phyloP scores from a whole-genome alignment of 306 rosid genomes.

The Amphicarpaea edgeworthii region DNA sequence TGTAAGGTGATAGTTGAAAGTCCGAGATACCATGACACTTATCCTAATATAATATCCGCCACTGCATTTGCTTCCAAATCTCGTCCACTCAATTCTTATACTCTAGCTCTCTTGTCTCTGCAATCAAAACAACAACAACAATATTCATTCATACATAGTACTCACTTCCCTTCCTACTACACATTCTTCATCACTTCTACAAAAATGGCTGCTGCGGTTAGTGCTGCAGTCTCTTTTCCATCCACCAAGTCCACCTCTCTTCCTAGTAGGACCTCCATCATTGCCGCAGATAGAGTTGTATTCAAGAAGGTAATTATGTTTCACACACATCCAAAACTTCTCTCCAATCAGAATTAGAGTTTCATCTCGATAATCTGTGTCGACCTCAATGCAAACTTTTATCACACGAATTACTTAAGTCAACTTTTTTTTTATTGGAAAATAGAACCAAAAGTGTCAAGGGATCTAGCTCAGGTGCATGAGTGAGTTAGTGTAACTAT shows the following conservation, averaged over 20 bases:
- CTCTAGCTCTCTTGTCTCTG: conserved; percentile 45
- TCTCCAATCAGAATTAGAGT: neutral
- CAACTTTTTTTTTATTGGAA: too few species aligned
- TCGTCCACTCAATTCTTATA: conserved; percentile 79
- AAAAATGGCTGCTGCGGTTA: conserved; percentile 83
- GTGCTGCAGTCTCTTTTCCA: conserved; percentile 86
- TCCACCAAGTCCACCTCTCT: conserved; percentile 74
- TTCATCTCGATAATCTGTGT: neutral
- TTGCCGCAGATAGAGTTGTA: conserved; percentile 66
- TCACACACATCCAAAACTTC: neutral
- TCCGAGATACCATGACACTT: conserved; percentile 53
- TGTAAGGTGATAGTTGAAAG: conserved; percentile 37
- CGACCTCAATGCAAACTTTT: neutral
- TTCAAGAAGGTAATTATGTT: conserved; percentile 64
- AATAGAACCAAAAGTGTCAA: neutral
- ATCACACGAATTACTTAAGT: neutral
- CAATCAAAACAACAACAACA: conserved; percentile 31
- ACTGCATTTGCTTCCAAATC: conserved; percentile 63
- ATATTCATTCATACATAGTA: neutral
- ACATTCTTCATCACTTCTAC: conserved; percentile 30
- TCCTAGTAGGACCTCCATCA: conserved; percentile 56
- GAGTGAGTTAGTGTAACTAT: too few species aligned
- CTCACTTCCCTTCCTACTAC: conserved; percentile 34
- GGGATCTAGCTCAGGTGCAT: too few species aligned
- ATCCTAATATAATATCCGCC: conserved; percentile 69